phyloP scores from a whole-genome alignment of 1,284 basidiomycete species.

The Rhodotorula glutinis region DNA sequence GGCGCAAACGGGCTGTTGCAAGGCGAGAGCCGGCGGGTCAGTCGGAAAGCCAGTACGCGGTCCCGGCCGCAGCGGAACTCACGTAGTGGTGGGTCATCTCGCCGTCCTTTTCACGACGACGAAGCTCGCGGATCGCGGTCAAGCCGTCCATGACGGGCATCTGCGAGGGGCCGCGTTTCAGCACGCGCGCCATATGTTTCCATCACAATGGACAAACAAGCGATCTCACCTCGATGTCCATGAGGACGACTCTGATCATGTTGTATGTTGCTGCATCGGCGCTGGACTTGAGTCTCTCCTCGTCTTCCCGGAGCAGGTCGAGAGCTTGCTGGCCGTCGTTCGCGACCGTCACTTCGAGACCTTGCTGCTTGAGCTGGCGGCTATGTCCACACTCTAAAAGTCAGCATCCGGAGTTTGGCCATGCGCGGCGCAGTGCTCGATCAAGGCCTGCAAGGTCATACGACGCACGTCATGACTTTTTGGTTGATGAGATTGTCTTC shows the following conservation, averaged over 20 bases:
- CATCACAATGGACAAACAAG: too few species aligned
- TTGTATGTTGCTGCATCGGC: not conserved
- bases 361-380: conserved; percentile 49
- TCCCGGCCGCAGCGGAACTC: too few species aligned
- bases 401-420: too few species aligned
- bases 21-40: not conserved
- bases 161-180: too few species aligned
- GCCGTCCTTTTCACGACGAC: conserved; percentile 23
- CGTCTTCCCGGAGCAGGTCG: conserved; percentile 31
- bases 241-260: conserved; percentile 25
- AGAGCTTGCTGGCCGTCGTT: conserved; percentile 51
- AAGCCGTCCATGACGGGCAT: conserved; percentile 38
- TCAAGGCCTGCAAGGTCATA: too few species aligned
- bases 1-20: conserved; percentile 3
- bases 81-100: conserved; percentile 14
- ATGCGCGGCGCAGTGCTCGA: too few species aligned
- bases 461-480: conserved; percentile 39
- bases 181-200: too few species aligned
- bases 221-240: conserved; percentile 31
- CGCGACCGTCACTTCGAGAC: conserved; percentile 47
- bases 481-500: conserved; percentile 50
- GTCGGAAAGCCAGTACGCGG: not conserved
- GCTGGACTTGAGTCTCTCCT: not conserved
- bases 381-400: not conserved
- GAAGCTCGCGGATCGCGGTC: conserved; percentile 27